Percentiles rank a stretch among this genome's conserved stretches.
Conservation (phyloP, 2,329 filamentous ascomycete genomes). For the Meredithiella fracta region DNA sequence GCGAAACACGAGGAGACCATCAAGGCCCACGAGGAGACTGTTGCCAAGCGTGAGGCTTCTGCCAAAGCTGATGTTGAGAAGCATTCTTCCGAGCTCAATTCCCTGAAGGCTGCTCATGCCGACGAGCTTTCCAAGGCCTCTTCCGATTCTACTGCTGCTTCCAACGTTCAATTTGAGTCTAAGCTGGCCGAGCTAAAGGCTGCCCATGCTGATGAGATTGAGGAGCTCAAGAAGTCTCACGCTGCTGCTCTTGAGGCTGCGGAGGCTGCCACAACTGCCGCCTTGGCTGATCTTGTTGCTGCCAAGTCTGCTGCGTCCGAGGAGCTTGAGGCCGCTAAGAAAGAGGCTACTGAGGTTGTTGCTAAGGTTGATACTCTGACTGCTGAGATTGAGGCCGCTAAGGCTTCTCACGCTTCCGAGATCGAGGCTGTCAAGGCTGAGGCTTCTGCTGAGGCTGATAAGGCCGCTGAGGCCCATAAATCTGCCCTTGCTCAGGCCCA, state of each 20-base stretch:
- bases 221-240: slow-evolving; percentile 29
- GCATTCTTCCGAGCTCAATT: slow-evolving; percentile 33
- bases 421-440: slow-evolving; percentile 26
- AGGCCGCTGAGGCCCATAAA: slow-evolving; percentile 28
- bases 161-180: slow-evolving; percentile 29
- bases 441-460: slow-evolving; percentile 27
- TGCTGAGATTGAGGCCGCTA: slow-evolving; percentile 23
- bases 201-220: slow-evolving; percentile 26
- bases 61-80: slow-evolving; percentile 29
- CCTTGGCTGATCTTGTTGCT: slow-evolving; percentile 20
- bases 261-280: slow-evolving; percentile 18
- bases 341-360: slow-evolving; percentile 27
- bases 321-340: slow-evolving; percentile 24
- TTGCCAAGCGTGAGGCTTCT: slow-evolving; percentile 26
- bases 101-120: slow-evolving; percentile 38
- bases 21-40: slow-evolving; percentile 22
- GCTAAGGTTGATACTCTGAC: slow-evolving; percentile 27
- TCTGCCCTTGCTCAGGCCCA: slow-evolving; percentile 27
- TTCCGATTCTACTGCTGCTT: slow-evolving; percentile 26
- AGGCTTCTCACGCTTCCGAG: slow-evolving; percentile 31
- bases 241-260: slow-evolving; percentile 27
- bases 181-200: slow-evolving; percentile 28
- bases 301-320: slow-evolving; percentile 31
- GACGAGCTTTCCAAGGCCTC: slow-evolving; percentile 31
- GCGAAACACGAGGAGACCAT: slow-evolving; percentile 35